Evolutionary conservation across 768 basidiomycete species (phyloP), one percentile per base, ranked within the genome.

Genomic region (Krasilnikovozyma curviuscula): DNA sequence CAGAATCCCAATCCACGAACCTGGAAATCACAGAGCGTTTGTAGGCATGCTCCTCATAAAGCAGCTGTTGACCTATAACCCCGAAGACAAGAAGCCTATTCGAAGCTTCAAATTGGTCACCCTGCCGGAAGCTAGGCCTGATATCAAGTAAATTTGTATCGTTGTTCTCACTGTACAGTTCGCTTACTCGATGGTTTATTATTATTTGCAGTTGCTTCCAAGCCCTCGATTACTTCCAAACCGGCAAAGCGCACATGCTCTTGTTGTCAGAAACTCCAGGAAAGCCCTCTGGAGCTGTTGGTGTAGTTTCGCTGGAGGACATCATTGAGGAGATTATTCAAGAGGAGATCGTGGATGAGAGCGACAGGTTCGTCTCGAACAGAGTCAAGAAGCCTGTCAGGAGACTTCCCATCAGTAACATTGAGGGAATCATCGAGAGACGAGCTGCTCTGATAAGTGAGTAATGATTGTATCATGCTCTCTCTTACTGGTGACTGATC

Each of bases 281-380:
- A 0, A 64, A 69, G 18, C 69, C 30, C 30, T 13, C 31, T 43
- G 4, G 7, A 44, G 49, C 78, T 1, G 73, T 93, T 24, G 91
- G 91, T 2, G 83, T 95, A 6, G 77, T 95, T 54, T 89, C 83
- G 2, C 73, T 89, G 12, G 65, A 66, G 50, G 65, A 67, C 48
- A 53, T 67, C 50, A 62, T 60, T 54, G 65, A 83, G 73, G 88
- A 91, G 41, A 93, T 97, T 53, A 83, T 95, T 18, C 79, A 81
- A 0, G 86, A 93, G 65, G 89, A 93, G 62, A 91, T 93, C 46
- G 81, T 91, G 27, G 88, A 91, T 58, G 88, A 93, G 65, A 91
- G 86, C 2, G 88, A 93, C 65, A 72, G 77, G 24, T 89, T 81
- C 56, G 77, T 83, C 55, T 83, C 85, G 56, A 93, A 91, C 59